Conservation (phyloP, 1,139 yeast genomes). For the Pichia sp. region DNA sequence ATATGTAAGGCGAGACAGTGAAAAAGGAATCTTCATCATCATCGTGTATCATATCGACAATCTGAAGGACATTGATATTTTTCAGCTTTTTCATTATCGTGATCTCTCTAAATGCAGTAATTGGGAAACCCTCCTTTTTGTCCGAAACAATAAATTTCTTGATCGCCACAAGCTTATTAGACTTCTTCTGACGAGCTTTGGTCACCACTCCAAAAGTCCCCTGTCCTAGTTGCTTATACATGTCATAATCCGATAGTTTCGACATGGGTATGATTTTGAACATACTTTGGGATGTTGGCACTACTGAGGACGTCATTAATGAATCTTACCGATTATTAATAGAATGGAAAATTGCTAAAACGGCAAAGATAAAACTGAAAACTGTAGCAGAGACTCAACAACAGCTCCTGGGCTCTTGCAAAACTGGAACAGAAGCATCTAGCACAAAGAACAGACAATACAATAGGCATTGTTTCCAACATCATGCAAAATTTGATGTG, state of each 20-base stretch:
- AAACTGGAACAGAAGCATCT: no score
- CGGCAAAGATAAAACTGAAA: no score
- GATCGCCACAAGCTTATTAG: slow-evolving; percentile 64
- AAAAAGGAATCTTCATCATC: slow-evolving; percentile 39
- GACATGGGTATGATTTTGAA: slow-evolving; percentile 2
- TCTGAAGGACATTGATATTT: slow-evolving; percentile 65
- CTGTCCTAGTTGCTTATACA: slow-evolving; percentile 50
- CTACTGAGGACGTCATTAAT: no score
- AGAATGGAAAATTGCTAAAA: not conserved
- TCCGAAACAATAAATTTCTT: slow-evolving; percentile 79
- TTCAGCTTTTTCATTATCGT: slow-evolving; percentile 65
- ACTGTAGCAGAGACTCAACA: no score
- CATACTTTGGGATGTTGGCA: not conserved
- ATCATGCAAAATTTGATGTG: no score
- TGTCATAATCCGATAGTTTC: slow-evolving; percentile 4
- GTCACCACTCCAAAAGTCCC: slow-evolving; percentile 69
- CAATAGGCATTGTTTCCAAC: no score
- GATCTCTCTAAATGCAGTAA: slow-evolving; percentile 92
- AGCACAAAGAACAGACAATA: no score
- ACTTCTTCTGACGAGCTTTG: slow-evolving; percentile 49
- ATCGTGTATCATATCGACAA: slow-evolving; percentile 78
- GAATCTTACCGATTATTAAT: no score
- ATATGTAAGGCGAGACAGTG: slow-evolving; percentile 91
- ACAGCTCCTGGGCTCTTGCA: no score
- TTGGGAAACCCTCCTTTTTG: slow-evolving; percentile 88